A percentile compares a stretch with the other conserved stretches of the same genome.
Evolutionary conservation across 2,329 filamentous ascomycete species (phyloP).

Genomic region (Pseudogymnoascus sp.): DNA sequence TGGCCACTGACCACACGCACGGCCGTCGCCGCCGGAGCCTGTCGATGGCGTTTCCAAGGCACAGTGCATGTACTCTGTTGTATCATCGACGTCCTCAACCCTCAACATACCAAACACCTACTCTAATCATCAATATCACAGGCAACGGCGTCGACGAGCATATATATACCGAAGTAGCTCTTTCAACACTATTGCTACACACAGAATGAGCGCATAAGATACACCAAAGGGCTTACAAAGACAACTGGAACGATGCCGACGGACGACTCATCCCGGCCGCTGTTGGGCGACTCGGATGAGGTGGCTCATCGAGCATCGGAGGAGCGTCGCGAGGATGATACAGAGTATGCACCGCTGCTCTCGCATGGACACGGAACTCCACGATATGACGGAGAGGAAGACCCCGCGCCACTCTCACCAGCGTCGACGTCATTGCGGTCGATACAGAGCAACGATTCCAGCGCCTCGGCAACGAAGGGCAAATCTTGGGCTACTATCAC

Average conservation of each 20-base stretch:
- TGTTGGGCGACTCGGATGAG: constrained; percentile 2
- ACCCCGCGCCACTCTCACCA: constrained; percentile 23
- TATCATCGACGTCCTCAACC: constrained; percentile 2
- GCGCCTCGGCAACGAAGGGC: constrained; percentile 32
- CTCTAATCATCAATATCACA: neutral
- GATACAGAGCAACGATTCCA: constrained; percentile 27
- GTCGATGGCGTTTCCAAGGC: constrained; percentile 10
- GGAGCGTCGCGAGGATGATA: neutral
- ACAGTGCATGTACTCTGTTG: constrained; percentile 9
- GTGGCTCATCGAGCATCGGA: neutral
- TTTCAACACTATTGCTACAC: neutral
- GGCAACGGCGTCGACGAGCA: neutral
- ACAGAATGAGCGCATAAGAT: constrained; percentile 3
- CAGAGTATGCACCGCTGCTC: neutral
- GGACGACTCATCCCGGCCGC: neutral
- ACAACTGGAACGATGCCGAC: neutral
- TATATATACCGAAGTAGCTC: neutral
- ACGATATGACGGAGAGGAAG: constrained; percentile 29
- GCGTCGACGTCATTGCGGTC: constrained; percentile 32
- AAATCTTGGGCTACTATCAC: constrained; percentile 72
- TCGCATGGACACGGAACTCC: neutral
- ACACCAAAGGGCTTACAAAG: neutral
- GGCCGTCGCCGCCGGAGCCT: neutral
- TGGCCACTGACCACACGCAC: neutral
- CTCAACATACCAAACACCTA: neutral